These are phyloP conservation scores for Vishniacozyma victoriae DNA, from an alignment of 768 basidiomycete genomes.

Conservation along the genomic window DNA sequence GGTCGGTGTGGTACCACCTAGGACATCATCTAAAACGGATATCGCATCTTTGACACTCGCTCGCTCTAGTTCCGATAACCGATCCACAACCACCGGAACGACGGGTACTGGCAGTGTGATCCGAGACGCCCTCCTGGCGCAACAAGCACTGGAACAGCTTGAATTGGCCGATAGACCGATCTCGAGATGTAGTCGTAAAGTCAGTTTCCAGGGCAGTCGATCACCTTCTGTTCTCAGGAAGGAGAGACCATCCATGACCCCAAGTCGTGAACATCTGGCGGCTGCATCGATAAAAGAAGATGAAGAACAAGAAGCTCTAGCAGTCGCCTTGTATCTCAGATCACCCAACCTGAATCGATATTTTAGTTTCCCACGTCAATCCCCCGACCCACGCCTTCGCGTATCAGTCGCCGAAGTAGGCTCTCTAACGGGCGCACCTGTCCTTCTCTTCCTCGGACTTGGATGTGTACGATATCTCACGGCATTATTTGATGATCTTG, in stretches of 20 bases:
- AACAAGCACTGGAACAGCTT: neutral
- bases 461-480: slow-evolving; percentile 92
- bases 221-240: neutral
- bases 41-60: neutral
- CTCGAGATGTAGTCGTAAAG: neutral
- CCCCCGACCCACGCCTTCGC: slow-evolving; percentile 67
- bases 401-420: slow-evolving; percentile 95
- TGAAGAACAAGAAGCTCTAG: slow-evolving; percentile 50
- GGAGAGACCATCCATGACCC: slow-evolving; percentile 3
- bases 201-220: neutral
- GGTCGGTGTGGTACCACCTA: neutral
- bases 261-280: slow-evolving; percentile 10
- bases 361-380: slow-evolving; percentile 68
- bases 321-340: slow-evolving; percentile 77
- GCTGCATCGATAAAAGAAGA: slow-evolving; percentile 47
- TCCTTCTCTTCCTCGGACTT: slow-evolving; percentile 85
- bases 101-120: no score
- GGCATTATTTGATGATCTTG: slow-evolving; percentile 95
- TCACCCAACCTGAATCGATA: slow-evolving; percentile 79
- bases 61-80: neutral
- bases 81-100: no score
- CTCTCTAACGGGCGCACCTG: slow-evolving; percentile 71
- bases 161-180: neutral
- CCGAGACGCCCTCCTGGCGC: no score
- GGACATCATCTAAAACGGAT: neutral